A percentile compares a stretch with the other conserved stretches of the same genome.
Evolutionary conservation across 305 asterid species (phyloP).

Genomic region (Caryopteris hybrid): DNA sequence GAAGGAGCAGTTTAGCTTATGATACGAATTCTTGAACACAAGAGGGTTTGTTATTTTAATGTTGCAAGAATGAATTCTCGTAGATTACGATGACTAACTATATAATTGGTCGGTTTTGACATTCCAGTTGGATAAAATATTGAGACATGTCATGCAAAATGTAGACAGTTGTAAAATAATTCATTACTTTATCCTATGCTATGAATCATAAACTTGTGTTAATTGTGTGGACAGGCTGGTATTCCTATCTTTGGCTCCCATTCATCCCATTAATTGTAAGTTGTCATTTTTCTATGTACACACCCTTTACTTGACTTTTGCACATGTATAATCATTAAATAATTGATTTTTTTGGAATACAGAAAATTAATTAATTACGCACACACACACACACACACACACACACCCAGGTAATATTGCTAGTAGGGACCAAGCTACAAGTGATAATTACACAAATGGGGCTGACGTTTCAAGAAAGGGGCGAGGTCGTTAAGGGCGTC

Average conservation of each 20-base stretch:
- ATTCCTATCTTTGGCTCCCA: constrained; percentile 83
- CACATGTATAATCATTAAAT: not conserved
- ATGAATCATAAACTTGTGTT: not conserved
- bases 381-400: no score
- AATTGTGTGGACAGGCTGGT: constrained; percentile 65
- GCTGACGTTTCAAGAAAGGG: constrained; percentile 62
- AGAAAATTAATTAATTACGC: no score
- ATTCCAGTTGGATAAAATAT: no score
- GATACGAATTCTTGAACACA: no score
- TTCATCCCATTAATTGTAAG: constrained; percentile 85
- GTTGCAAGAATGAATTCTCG: no score
- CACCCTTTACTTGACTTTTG: constrained; percentile 6
- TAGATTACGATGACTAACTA: not conserved
- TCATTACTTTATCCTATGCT: no score
- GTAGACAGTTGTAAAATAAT: no score
- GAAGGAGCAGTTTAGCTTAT: no score
- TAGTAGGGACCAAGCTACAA: constrained; percentile 87
- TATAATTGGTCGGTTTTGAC: no score
- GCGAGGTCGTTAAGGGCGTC: constrained; percentile 65
- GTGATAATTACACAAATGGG: constrained; percentile 92
- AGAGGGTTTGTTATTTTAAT: no score
- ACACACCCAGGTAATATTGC: constrained; percentile 48
- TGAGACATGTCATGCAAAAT: no score
- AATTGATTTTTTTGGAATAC: no score
- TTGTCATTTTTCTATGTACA: constrained; percentile 3